These are phyloP conservation scores for Neoarthrinium moseri DNA, from an alignment of 2,329 filamentous ascomycete species.

Conservation along the genomic window DNA sequence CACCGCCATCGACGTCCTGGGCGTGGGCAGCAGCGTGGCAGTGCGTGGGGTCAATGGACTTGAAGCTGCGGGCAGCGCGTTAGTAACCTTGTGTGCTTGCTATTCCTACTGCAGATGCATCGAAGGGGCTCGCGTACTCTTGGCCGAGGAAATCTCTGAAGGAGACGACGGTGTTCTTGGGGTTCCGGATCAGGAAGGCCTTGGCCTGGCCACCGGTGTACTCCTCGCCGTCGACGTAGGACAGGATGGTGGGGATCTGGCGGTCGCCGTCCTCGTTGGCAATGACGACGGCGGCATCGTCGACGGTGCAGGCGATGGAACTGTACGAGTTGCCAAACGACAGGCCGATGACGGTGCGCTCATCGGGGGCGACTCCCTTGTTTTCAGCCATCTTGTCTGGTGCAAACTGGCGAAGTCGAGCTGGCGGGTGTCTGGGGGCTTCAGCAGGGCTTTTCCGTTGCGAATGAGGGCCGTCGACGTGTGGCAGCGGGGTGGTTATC, in stretches of 20 bases:
- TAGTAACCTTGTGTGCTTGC: slow-evolving; percentile 3
- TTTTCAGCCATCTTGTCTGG: slow-evolving; percentile 43
- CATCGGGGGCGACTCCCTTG: slow-evolving; percentile 50
- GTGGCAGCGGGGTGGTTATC: no score
- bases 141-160: slow-evolving; percentile 96
- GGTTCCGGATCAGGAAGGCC: slow-evolving; percentile 86
- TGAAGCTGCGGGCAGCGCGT: slow-evolving; percentile 61
- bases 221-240: slow-evolving; percentile 94
- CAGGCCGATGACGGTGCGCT: slow-evolving; percentile 82
- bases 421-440: no score
- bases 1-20: slow-evolving; percentile 65
- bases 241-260: slow-evolving; percentile 92
- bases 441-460: no score
- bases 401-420: no score
- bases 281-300: slow-evolving; percentile 96
- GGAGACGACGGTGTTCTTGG: slow-evolving; percentile 89
- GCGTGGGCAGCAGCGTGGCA: slow-evolving; percentile 93
- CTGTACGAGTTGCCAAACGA: slow-evolving; percentile 98
- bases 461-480: no score
- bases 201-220: slow-evolving; percentile 97
- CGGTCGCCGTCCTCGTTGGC: slow-evolving; percentile 99
- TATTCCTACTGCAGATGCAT: neutral
- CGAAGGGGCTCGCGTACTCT: slow-evolving; percentile 60
- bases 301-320: slow-evolving; percentile 89
- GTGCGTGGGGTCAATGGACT: slow-evolving; percentile 93